Conservation (phyloP, 176 grass and related monocot species). For the Rhynchospora breviuscula region DNA sequence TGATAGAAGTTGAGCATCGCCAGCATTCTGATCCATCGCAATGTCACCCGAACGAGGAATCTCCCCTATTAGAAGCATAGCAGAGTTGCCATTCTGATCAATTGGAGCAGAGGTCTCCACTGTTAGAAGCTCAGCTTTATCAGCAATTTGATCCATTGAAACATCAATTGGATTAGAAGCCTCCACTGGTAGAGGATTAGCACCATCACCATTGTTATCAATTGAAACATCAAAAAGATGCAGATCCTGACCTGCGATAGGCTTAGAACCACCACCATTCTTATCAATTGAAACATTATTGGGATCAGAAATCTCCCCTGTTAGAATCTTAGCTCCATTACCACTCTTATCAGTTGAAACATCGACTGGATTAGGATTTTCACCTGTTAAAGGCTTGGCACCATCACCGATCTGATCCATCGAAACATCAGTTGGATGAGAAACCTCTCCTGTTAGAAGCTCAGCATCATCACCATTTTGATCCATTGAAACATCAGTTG, state of each 20-base stretch:
- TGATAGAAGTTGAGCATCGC: not conserved
- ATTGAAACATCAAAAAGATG: not conserved
- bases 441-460: not conserved
- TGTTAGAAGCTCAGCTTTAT: not conserved
- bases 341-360: not conserved
- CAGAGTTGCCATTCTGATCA: not conserved
- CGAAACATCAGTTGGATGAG: not conserved
- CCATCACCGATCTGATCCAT: not conserved
- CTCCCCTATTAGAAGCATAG: not conserved
- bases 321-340: not conserved
- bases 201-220: not conserved
- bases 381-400: not conserved
- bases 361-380: not conserved
- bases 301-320: not conserved
- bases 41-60: not conserved
- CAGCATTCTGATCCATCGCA: not conserved
- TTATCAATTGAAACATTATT: not conserved
- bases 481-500: not conserved
- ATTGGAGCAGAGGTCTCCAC: not conserved
- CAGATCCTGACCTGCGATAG: not conserved
- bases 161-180: not conserved
- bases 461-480: not conserved
- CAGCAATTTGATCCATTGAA: not conserved
- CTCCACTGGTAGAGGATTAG: not conserved
- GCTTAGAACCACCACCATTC: not conserved